Conservation (phyloP, 305 asterid genomes). For the Withania somnifera region DNA sequence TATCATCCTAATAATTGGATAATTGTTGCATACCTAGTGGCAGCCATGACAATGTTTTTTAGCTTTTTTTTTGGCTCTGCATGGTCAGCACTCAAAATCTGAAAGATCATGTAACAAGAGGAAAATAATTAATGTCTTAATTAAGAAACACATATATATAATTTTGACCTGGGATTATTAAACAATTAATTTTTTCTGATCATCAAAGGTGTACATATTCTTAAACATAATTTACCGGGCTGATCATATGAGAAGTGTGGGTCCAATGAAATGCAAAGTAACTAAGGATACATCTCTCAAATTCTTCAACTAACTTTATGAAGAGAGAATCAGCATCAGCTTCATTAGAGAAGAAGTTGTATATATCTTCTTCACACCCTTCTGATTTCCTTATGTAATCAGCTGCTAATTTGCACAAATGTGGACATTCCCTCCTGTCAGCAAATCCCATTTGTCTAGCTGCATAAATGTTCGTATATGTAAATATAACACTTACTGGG, state of each 20-base stretch:
- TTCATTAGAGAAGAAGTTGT: slow-evolving; percentile 51
- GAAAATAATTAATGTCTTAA: neutral
- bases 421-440: slow-evolving; percentile 72
- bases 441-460: slow-evolving; percentile 91
- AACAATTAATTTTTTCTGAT: neutral
- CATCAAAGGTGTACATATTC: neutral
- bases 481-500: neutral
- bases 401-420: slow-evolving; percentile 74
- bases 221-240: slow-evolving; percentile 33
- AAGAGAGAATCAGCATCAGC: slow-evolving; percentile 76
- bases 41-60: slow-evolving; percentile 82
- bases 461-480: slow-evolving; percentile 17
- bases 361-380: slow-evolving; percentile 79
- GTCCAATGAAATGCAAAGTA: slow-evolving; percentile 95
- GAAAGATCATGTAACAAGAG: slow-evolving; percentile 11
- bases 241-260: slow-evolving; percentile 73
- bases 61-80: slow-evolving; percentile 76
- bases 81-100: slow-evolving; percentile 65
- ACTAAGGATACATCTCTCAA: slow-evolving; percentile 89
- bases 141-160: neutral
- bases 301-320: slow-evolving; percentile 82
- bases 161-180: neutral
- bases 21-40: slow-evolving; percentile 51
- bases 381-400: slow-evolving; percentile 76
- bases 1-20: neutral